phyloP scores from a whole-genome alignment of 352 stramenopile genomes.

The Phytophthora aleatoria region DNA sequence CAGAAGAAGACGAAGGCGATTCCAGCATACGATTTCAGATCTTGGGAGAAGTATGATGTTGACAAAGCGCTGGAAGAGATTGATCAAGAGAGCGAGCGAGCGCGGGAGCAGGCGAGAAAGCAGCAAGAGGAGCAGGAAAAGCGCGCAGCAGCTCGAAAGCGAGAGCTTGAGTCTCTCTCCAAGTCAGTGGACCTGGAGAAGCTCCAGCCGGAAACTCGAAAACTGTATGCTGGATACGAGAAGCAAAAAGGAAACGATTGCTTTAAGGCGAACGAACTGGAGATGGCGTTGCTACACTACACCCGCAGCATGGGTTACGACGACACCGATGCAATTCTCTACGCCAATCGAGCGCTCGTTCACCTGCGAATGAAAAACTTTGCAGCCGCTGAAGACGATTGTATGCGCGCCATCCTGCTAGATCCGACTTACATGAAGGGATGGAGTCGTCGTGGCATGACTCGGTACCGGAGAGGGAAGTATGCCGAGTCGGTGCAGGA shows the following conservation, averaged over 20 bases:
- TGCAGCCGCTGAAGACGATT: constrained; percentile 88
- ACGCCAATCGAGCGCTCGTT: constrained; percentile 88
- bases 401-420: constrained; percentile 68
- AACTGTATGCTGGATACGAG: constrained; percentile 76
- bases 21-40: constrained; percentile 89
- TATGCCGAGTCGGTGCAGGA: constrained; percentile 85
- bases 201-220: constrained; percentile 51
- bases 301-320: constrained; percentile 88
- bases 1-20: constrained; percentile 50
- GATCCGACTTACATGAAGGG: constrained; percentile 90
- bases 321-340: constrained; percentile 74
- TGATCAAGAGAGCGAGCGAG: constrained; percentile 55
- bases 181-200: constrained; percentile 60
- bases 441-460: constrained; percentile 87
- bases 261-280: constrained; percentile 84
- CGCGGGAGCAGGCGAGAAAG: constrained; percentile 40
- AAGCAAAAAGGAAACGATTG: constrained; percentile 95
- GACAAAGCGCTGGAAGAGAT: constrained; percentile 79
- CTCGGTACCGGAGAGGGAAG: constrained; percentile 83
- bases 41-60: constrained; percentile 93
- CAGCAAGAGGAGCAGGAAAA: constrained; percentile 44
- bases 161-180: constrained; percentile 64
- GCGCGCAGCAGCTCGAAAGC: constrained; percentile 48
- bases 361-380: constrained; percentile 86
- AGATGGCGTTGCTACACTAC: constrained; percentile 89